phyloP scores from a whole-genome alignment of 768 basidiomycete species.

The Cystobasidium ongulense region DNA sequence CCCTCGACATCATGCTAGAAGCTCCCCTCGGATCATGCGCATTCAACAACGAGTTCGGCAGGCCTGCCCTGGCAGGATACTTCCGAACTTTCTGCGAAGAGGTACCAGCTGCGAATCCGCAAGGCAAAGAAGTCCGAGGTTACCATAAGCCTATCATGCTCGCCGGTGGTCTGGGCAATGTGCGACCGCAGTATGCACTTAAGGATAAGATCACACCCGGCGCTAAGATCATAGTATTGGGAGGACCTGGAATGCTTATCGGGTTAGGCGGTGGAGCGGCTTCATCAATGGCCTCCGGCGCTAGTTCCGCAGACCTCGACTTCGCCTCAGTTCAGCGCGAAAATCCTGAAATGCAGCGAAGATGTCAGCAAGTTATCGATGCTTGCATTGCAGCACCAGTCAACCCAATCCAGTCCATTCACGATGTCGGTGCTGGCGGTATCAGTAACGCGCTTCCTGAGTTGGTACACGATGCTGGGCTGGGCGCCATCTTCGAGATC shows the following conservation, averaged over 20 bases:
- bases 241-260: slow-evolving; percentile 92
- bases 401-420: slow-evolving; percentile 88
- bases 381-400: slow-evolving; percentile 57
- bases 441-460: slow-evolving; percentile 94
- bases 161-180: slow-evolving; percentile 91
- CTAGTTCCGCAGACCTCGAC: slow-evolving; percentile 83
- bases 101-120: slow-evolving; percentile 49
- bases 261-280: slow-evolving; percentile 95
- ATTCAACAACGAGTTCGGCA: slow-evolving; percentile 97
- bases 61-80: slow-evolving; percentile 84
- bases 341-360: slow-evolving; percentile 95
- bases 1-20: slow-evolving; percentile 94
- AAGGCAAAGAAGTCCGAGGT: slow-evolving; percentile 62
- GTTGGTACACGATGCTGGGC: slow-evolving; percentile 86
- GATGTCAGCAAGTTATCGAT: slow-evolving; percentile 96
- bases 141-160: slow-evolving; percentile 99
- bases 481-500: slow-evolving; percentile 88
- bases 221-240: slow-evolving; percentile 81
- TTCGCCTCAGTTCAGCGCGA: slow-evolving; percentile 97
- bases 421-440: slow-evolving; percentile 97
- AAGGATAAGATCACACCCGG: slow-evolving; percentile 71
- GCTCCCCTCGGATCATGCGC: slow-evolving; percentile 88
- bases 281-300: slow-evolving; percentile 82
- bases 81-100: slow-evolving; percentile 86
- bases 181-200: slow-evolving; percentile 69